Base-by-base conservation (phyloP, 2,329 filamentous ascomycete genomes). In the Albifimbria verrucaria region DNA sequence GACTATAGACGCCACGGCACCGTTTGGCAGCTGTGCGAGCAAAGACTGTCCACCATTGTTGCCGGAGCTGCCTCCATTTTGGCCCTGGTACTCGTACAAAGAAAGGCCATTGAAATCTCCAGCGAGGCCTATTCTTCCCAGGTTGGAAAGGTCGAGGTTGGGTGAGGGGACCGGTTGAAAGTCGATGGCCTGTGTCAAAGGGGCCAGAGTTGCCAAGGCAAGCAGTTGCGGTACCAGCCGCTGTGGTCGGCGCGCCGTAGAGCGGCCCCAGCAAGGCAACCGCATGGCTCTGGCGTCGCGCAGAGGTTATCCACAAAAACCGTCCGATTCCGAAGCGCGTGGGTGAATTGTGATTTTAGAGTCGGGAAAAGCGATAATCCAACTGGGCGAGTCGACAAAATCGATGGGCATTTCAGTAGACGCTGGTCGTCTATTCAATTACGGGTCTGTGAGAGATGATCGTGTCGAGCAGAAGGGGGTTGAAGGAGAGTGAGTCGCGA, bases 71-170 rank as follows among this genome's bases (percentile, higher is more conserved):
- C 79, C 76, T 69, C 93, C 84, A 54, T 78, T 86, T 69, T 99
- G 93, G 57, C 88, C 90, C 64, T 88, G 79, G 64, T 86, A 97
- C 66, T 92, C 78, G 75, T 94, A 97, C 39, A 97, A 77, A 12
- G 94, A 97, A 63, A 97, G 89, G 51, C 92, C 90, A 64, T 90
- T 85, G 68, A 96, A 99, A 72, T 97, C 87, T 62, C 94, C 94
- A 2, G 86, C 88, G 54, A 99, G 80, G 51, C 89, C 92, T 60
- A 97, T 86, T 62, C 89, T 85, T 53, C 94, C 94, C 32, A 99
- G 77, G 53, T 85, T 76, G 24, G 81, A 82, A 54, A 96, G 80
- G 67, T 96, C 89, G 66, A 99, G 82, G 64, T 92, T 86, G 52
- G 89, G 77, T 15, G 83, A 76, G 3, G 90, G 84, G 39, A 84